Evolutionary conservation across 1,139 yeast genomes (phyloP).

Genomic region (Saccharomyces uvarum): DNA sequence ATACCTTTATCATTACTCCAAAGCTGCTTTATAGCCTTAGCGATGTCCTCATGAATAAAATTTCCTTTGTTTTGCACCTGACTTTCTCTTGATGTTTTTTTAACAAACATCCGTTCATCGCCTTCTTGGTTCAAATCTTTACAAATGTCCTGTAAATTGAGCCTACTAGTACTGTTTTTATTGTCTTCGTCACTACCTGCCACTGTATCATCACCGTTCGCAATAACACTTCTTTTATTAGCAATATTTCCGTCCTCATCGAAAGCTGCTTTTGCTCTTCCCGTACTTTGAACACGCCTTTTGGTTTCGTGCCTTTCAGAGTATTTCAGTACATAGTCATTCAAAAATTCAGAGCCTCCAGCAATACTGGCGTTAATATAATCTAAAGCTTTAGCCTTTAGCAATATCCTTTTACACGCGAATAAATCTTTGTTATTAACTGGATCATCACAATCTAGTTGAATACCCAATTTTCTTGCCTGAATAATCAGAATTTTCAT

Average conservation of each 20-base stretch:
- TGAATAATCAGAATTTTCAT: constrained; percentile 77
- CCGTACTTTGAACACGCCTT: constrained; percentile 49
- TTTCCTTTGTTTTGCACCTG: constrained; percentile 10
- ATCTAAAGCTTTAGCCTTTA: constrained; percentile 52
- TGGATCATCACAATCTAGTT: constrained; percentile 52
- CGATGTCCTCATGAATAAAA: constrained; percentile 42
- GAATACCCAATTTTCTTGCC: constrained; percentile 55
- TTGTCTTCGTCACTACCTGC: constrained; percentile 2
- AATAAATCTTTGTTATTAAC: constrained; percentile 38
- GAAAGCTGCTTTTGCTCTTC: constrained; percentile 39
- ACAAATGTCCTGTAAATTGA: constrained; percentile 28
- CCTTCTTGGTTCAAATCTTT: constrained; percentile 28
- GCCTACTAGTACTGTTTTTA: constrained; percentile 5
- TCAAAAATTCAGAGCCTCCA: constrained; percentile 57
- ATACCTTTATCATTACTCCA: constrained; percentile 71
- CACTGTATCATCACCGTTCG: constrained; percentile 9
- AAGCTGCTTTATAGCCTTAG: constrained; percentile 55
- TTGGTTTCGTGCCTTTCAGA: constrained; percentile 47
- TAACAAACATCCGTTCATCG: constrained; percentile 23
- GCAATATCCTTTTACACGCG: constrained; percentile 41
- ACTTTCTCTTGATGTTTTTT: constrained; percentile 7
- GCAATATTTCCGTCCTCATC: constrained; percentile 34
- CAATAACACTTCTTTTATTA: constrained; percentile 4
- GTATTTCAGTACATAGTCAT: constrained; percentile 58
- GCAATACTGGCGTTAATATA: constrained; percentile 61